Conservation (phyloP, 345 rosid species). For the Gossypioides kirkii region DNA sequence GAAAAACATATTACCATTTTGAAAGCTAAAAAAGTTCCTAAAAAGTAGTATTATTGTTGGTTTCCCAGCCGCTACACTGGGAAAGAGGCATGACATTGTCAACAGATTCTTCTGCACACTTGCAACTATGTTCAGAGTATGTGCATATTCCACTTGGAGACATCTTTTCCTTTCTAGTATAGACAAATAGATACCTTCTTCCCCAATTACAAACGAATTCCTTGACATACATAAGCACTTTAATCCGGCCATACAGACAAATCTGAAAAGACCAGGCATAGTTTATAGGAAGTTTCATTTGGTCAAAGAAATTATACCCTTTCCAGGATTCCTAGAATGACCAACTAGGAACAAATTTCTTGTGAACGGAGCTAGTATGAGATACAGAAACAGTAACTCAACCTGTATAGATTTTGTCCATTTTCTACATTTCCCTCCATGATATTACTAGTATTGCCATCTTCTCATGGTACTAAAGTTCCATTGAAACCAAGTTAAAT, state of each 20-base stretch:
- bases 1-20: background rate
- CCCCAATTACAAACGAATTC: background rate
- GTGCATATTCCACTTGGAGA: background rate
- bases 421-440: background rate
- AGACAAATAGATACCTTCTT: background rate
- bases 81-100: background rate
- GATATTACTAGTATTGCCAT: background rate
- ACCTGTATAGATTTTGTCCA: background rate
- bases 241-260: background rate
- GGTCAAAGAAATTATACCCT: background rate
- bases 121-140: background rate
- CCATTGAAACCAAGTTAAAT: background rate
- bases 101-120: background rate
- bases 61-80: background rate
- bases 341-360: background rate
- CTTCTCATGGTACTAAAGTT: background rate
- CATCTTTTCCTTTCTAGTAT: background rate
- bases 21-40: background rate
- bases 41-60: background rate
- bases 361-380: background rate
- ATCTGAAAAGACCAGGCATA: constrained; percentile 1
- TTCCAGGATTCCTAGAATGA: background rate
- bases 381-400: background rate
- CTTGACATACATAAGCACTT: background rate
- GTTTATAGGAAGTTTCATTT: background rate